Evolutionary conservation across 2,329 filamentous ascomycete species (phyloP), one percentile per base, ranked within the genome.

Genomic region (Sarocladiaceae sp.): DNA sequence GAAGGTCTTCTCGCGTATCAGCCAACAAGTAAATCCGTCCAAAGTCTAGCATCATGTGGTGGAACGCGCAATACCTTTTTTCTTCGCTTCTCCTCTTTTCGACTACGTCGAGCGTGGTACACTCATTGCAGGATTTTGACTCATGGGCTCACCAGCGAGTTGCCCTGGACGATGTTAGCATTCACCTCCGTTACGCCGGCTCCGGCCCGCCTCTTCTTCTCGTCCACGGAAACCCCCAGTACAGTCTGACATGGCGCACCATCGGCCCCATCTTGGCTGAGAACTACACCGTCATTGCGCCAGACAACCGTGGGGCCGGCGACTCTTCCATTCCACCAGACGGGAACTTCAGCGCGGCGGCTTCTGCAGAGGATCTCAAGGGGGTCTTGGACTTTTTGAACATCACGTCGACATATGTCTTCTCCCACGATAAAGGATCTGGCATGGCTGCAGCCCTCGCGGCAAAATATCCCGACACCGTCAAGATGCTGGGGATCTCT

Each of bases 341-440:
- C 21, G 60, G 59, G 0, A 62, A 68, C 49, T 72, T 70, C 49
- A 70, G 57, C 6, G 64, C 67, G 0, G 44, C 56, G 19, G 61
- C 67, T 2, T 60, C 62, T 24, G 69, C 66, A 46, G 54, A 56
- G 13, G 57, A 69, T 32, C 57, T 68, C 5, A 60, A 61, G 19
- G 58, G 56, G 10, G 49, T 72, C 0, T 55, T 72, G 32, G 63
- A 67, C 27, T 71, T 70, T 33, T 50, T 72, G 6, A 66, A 66
- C 18, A 55, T 70, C 6, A 62, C 61, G 2, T 62, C 58, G 20
- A 55, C 66, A 2, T 68, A 69, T 46, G 62, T 72, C 0, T 64
- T 72, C 48, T 56, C 63, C 0, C 68, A 72, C 48, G 69, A 73
- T 45, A 72, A 70, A 45, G 69, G 69, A 13, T 62, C 60, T 3